Evolutionary conservation across 148 eudicot species (phyloP).

Genomic region (Dysphania ambrosioides): DNA sequence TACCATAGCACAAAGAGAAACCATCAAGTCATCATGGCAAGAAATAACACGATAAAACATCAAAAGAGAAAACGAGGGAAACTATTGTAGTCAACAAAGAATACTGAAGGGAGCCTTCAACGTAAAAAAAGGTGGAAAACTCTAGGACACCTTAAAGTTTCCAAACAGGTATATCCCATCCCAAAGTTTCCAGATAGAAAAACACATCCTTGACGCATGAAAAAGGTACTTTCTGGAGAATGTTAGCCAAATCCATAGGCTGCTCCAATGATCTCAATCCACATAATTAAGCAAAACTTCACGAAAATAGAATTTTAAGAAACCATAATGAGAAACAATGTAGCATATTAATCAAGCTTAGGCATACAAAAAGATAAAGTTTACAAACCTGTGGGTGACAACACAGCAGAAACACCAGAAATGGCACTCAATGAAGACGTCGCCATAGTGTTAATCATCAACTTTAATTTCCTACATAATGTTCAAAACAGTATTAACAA

Average conservation of each 20-base stretch:
- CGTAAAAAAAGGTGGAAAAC: neutral
- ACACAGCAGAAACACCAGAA: slow-evolving; percentile 11
- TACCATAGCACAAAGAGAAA: neutral
- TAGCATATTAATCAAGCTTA: too few relatives aligned
- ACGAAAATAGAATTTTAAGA: too few relatives aligned
- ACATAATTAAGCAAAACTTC: too few relatives aligned
- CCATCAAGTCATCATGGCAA: neutral
- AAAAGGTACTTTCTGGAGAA: too few relatives aligned
- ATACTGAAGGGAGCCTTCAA: neutral
- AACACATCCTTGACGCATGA: too few relatives aligned
- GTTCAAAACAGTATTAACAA: neutral
- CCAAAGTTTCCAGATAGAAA: too few relatives aligned
- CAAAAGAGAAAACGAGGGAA: neutral
- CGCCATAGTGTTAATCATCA: slow-evolving; percentile 24
- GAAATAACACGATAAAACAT: neutral
- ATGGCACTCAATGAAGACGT: slow-evolving; percentile 23
- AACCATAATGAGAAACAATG: too few relatives aligned
- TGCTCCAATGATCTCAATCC: too few relatives aligned
- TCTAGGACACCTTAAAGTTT: too few relatives aligned
- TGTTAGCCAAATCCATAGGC: neutral
- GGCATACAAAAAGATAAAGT: too few relatives aligned
- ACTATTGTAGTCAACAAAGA: neutral
- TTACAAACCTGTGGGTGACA: slow-evolving; percentile 23
- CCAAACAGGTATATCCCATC: too few relatives aligned
- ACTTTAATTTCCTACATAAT: slow-evolving; percentile 13